Conservation (phyloP, 148 eudicot species). For the Camellia lanceoleosa region DNA sequence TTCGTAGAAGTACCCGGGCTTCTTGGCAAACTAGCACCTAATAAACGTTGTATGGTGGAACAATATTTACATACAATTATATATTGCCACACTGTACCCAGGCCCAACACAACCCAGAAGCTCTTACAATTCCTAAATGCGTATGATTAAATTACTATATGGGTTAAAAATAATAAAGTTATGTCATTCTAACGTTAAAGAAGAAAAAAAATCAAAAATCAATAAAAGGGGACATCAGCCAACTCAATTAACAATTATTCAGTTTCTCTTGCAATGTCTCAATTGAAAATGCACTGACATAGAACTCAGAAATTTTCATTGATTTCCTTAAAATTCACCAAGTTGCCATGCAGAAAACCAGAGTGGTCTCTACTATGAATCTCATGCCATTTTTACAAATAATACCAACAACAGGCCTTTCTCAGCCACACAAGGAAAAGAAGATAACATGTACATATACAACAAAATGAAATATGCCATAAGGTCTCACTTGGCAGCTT, state of each 20-base stretch:
- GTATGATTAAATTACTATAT: neutral
- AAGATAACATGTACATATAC: neutral
- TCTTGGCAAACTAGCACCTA: too few relatives aligned
- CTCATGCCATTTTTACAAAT: neutral
- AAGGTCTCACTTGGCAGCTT: too few relatives aligned
- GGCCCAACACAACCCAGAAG: neutral
- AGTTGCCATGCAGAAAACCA: neutral
- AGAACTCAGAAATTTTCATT: neutral
- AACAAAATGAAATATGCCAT: neutral
- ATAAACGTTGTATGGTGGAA: too few relatives aligned
- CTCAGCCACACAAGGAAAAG: neutral
- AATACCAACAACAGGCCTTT: neutral
- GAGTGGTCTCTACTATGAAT: neutral
- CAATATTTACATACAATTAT: too few relatives aligned
- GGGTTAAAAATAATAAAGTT: neutral
- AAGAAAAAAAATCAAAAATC: too few relatives aligned
- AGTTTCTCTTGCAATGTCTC: too few relatives aligned
- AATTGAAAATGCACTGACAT: neutral
- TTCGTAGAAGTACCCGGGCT: too few relatives aligned
- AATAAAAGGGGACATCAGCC: too few relatives aligned
- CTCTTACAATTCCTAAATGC: neutral
- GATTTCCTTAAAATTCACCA: neutral
- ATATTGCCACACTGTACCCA: too few relatives aligned
- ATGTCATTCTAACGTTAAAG: neutral
- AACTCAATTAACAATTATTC: too few relatives aligned